A percentile compares a stretch with the other conserved stretches of the same genome.
phyloP scores from a whole-genome alignment of 2,329 filamentous ascomycete species.

The Pyrenochaeta sp. region DNA sequence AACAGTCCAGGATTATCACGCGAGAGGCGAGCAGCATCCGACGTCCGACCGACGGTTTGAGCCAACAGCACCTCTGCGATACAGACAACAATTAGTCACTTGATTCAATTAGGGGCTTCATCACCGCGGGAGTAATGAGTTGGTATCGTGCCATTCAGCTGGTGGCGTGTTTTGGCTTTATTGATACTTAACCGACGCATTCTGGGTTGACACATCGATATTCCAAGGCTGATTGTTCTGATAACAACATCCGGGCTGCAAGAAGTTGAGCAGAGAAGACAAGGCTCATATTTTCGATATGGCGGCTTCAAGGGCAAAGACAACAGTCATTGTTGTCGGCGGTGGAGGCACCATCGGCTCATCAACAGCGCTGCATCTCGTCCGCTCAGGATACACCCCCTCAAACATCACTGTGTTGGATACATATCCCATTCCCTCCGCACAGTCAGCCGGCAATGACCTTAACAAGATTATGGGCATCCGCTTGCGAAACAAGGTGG shows the following conservation, averaged over 20 bases:
- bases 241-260: conserved; percentile 9
- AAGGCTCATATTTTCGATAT: conserved; percentile 13
- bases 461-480: conserved; percentile 59
- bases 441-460: conserved; percentile 61
- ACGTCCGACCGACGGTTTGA: conserved; percentile 6
- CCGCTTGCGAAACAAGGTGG: conserved; percentile 51
- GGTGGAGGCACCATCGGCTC: conserved; percentile 63
- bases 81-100: conserved; percentile 12
- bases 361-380: conserved; percentile 62
- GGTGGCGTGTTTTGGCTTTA: conserved; percentile 26
- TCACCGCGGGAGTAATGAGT: conserved; percentile 11
- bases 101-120: conserved; percentile 1
- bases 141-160: conserved; percentile 12
- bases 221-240: conserved; percentile 1
- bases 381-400: conserved; percentile 57
- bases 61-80: not conserved
- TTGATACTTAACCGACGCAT: conserved; percentile 17
- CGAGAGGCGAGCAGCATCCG: conserved; percentile 12
- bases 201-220: conserved; percentile 14
- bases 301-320: conserved; percentile 25
- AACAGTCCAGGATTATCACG: conserved; percentile 20
- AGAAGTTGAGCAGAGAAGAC: not conserved
- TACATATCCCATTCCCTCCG: conserved; percentile 56
- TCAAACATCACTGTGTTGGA: conserved; percentile 60
- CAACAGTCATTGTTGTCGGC: conserved; percentile 54